Evolutionary conservation across 768 basidiomycete species (phyloP).

Genomic region (Termitomyces sp.): DNA sequence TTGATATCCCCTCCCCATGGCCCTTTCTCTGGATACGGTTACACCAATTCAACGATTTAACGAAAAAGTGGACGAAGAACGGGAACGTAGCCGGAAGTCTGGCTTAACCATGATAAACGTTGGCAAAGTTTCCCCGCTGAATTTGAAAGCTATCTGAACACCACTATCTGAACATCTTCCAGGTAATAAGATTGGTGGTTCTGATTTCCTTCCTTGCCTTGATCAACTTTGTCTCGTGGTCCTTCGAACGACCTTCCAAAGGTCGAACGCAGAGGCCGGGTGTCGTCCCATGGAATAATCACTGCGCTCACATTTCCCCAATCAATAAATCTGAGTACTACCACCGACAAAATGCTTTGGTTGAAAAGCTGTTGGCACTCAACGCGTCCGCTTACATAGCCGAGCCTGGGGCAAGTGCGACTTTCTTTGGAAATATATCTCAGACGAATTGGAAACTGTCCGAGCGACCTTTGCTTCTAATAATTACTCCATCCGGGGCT

Average conservation of each 20-base stretch:
- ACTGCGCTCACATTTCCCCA: conserved; percentile 45
- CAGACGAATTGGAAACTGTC: conserved; percentile 58
- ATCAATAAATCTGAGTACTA: conserved; percentile 42
- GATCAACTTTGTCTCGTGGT: not conserved
- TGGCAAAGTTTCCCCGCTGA: not conserved
- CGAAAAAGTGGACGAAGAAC: not conserved
- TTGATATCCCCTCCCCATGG: not conserved
- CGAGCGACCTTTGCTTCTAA: conserved; percentile 72
- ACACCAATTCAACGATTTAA: not conserved
- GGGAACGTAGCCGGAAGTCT: not conserved
- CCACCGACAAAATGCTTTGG: conserved; percentile 49
- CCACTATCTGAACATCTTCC: not conserved
- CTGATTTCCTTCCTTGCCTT: not conserved
- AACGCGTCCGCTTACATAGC: conserved; percentile 68
- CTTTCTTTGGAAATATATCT: conserved; percentile 73
- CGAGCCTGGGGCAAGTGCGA: conserved; percentile 69
- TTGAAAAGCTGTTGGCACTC: conserved; percentile 38
- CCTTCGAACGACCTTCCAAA: not conserved
- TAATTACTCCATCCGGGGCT: conserved; percentile 42
- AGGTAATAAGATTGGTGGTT: not conserved
- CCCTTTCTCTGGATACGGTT: not conserved
- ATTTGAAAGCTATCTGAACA: not conserved
- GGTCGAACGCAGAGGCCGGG: not conserved
- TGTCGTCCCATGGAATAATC: conserved; percentile 12
- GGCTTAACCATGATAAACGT: not conserved